A percentile compares a stretch with the other conserved stretches of the same genome.
These are phyloP conservation scores for Bacidia rubella DNA, from an alignment of 495 filamentous ascomycete genomes.

Conservation along the genomic window DNA sequence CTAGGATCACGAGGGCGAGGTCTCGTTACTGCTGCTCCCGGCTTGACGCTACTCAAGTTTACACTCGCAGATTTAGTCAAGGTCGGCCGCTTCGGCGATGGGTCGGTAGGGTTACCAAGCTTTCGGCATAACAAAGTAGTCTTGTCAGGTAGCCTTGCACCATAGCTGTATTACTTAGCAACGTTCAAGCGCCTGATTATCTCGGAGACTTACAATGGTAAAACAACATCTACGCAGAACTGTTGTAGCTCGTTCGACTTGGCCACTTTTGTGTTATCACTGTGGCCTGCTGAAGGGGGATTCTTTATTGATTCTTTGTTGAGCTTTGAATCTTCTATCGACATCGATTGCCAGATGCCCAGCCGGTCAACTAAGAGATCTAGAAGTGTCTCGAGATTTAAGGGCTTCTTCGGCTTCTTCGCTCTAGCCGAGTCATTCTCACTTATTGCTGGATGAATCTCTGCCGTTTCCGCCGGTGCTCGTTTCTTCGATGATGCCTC, in stretches of 20 bases:
- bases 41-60: conserved; percentile 21
- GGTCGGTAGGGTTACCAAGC: conserved; percentile 59
- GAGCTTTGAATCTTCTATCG: conserved; percentile 38
- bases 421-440: conserved; percentile 15
- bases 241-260: conserved; percentile 45
- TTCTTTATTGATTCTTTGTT: conserved; percentile 29
- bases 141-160: conserved; percentile 65
- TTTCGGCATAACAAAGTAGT: conserved; percentile 73
- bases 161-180: conserved; percentile 45
- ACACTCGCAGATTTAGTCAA: conserved; percentile 25
- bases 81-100: conserved; percentile 46
- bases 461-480: conserved; percentile 18
- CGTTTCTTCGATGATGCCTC: conserved; percentile 32
- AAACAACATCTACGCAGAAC: conserved; percentile 86
- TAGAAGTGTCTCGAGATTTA: conserved; percentile 50
- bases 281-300: conserved; percentile 22
- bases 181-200: not conserved
- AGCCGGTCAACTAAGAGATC: conserved; percentile 81
- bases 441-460: conserved; percentile 22
- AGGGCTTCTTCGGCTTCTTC: conserved; percentile 34
- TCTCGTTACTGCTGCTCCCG: conserved; percentile 45
- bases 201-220: conserved; percentile 59
- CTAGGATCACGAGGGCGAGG: conserved; percentile 36
- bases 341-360: conserved; percentile 92
- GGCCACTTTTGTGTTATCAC: conserved; percentile 22